Percentiles rank a stretch among this genome's conserved stretches.
These are phyloP conservation scores for Phlebiopsis flavidoalba DNA, from an alignment of 768 basidiomycete species.

Conservation along the genomic window DNA sequence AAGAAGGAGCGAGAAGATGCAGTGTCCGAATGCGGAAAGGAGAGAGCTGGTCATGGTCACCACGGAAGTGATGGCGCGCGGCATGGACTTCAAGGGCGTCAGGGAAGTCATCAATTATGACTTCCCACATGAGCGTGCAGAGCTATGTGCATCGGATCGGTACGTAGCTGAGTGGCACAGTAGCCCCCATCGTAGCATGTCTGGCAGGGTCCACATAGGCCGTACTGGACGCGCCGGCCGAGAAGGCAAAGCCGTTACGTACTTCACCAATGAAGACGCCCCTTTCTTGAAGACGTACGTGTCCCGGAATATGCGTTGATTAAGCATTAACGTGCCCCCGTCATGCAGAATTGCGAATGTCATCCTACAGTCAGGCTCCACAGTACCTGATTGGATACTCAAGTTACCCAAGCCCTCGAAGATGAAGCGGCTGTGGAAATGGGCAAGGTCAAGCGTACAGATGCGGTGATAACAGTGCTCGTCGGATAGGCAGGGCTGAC, in stretches of 20 bases:
- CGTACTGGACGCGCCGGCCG: constrained; percentile 93
- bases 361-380: constrained; percentile 86
- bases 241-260: constrained; percentile 91
- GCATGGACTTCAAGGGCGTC: constrained; percentile 96
- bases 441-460: constrained; percentile 78
- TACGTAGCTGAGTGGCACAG: constrained; percentile 23
- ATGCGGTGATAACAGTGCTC: constrained; percentile 66
- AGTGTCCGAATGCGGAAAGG: constrained; percentile 82
- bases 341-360: constrained; percentile 84
- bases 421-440: constrained; percentile 78
- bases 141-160: constrained; percentile 97
- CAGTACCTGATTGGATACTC: constrained; percentile 93
- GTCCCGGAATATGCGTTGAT: background rate
- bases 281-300: constrained; percentile 85
- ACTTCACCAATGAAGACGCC: constrained; percentile 91
- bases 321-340: background rate
- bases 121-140: constrained; percentile 92
- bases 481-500: constrained; percentile 62
- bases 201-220: constrained; percentile 38
- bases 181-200: background rate
- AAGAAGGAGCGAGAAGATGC: constrained; percentile 86
- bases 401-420: constrained; percentile 92
- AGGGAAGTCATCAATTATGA: constrained; percentile 95
- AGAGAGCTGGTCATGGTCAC: constrained; percentile 90
- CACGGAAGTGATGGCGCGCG: constrained; percentile 96